Conservation (phyloP, 2,329 filamentous ascomycete species). For the Colletotrichum lindemuthianum region DNA sequence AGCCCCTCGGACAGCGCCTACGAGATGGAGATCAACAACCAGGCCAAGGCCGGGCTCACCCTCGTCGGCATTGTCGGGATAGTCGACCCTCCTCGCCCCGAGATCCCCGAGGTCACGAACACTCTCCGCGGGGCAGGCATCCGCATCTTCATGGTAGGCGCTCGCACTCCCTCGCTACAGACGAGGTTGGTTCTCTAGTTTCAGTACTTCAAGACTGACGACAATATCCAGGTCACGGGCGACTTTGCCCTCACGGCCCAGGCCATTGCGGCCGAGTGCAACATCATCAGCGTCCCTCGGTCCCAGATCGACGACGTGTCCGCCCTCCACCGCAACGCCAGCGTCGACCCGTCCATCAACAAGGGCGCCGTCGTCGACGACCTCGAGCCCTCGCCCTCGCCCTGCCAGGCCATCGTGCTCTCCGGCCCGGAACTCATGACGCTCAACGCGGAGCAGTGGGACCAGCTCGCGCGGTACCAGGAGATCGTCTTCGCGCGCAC, state of each 20-base stretch:
- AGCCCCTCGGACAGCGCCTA: slow-evolving; percentile 46
- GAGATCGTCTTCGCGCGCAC: slow-evolving; percentile 82
- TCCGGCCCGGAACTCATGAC: slow-evolving; percentile 73
- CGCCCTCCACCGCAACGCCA: slow-evolving; percentile 56
- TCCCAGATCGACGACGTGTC: slow-evolving; percentile 62
- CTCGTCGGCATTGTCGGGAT: slow-evolving; percentile 81
- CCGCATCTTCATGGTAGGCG: slow-evolving; percentile 76
- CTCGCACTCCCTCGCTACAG: neutral
- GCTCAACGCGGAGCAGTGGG: slow-evolving; percentile 76
- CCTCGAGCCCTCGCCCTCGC: slow-evolving; percentile 36
- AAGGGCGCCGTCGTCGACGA: slow-evolving; percentile 23
- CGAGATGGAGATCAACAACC: slow-evolving; percentile 66
- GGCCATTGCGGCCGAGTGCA: slow-evolving; percentile 77
- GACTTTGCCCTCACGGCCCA: slow-evolving; percentile 80
- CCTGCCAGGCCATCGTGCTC: slow-evolving; percentile 66
- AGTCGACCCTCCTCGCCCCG: slow-evolving; percentile 79
- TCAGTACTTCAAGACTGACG: neutral
- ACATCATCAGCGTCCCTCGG: slow-evolving; percentile 69
- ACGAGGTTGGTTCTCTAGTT: neutral
- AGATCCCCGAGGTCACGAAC: slow-evolving; percentile 74
- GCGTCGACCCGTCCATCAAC: slow-evolving; percentile 35
- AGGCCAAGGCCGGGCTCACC: slow-evolving; percentile 67
- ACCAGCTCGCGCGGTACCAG: slow-evolving; percentile 69
- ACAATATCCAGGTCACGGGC: slow-evolving; percentile 67
- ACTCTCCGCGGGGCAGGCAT: slow-evolving; percentile 76